phyloP scores from a whole-genome alignment of 164 flowering plant genomes.

The Tetracentron sinense region DNA sequence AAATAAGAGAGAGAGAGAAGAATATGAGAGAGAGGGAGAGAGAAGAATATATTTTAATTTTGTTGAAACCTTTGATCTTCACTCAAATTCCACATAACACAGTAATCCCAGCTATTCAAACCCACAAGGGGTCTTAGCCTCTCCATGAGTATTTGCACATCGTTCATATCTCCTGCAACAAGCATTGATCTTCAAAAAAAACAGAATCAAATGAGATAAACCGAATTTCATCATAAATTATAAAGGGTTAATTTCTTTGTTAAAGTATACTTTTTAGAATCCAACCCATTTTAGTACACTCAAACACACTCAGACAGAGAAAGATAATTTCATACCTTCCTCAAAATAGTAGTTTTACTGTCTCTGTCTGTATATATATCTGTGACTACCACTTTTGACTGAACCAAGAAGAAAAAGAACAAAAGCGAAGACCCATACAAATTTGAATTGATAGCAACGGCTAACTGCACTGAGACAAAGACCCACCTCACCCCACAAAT shows the following conservation, averaged over 20 bases:
- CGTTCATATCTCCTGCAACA: constrained; percentile 22
- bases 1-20: not conserved
- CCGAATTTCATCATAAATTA: too few species aligned
- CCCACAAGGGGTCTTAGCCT: constrained; percentile 48
- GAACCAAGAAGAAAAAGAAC: not conserved
- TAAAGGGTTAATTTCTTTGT: too few species aligned
- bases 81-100: constrained; percentile 55
- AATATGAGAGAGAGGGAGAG: not conserved
- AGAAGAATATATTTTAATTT: not conserved
- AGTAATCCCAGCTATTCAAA: not conserved
- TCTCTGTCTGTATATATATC: not conserved
- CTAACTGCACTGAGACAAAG: not conserved
- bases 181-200: not conserved
- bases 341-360: not conserved
- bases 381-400: not conserved
- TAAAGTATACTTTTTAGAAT: too few species aligned
- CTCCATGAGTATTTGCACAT: constrained; percentile 44
- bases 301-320: too few species aligned
- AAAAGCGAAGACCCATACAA: not conserved
- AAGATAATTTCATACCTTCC: not conserved
- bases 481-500: not conserved
- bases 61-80: constrained; percentile 62
- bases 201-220: not conserved
- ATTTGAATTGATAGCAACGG: not conserved
- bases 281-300: too few species aligned